These are phyloP conservation scores for Penicillium riverlandense DNA, from an alignment of 495 filamentous ascomycete species.

Conservation along the genomic window DNA sequence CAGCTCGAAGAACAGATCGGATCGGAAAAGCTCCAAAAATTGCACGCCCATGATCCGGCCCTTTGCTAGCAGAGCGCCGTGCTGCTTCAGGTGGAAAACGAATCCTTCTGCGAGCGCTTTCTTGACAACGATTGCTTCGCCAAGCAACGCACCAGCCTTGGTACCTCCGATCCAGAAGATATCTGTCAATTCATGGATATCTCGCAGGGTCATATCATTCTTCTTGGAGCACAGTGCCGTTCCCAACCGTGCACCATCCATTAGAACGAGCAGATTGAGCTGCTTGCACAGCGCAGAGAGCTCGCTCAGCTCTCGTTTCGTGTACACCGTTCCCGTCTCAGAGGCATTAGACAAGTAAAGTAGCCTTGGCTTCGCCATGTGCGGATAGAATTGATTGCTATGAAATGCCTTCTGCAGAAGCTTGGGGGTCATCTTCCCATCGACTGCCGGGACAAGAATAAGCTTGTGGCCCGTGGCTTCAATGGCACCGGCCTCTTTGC, in stretches of 20 bases:
- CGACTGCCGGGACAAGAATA: constrained; percentile 28
- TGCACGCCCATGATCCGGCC: constrained; percentile 35
- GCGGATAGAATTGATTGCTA: constrained; percentile 36
- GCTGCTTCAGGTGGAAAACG: constrained; percentile 37
- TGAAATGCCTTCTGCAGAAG: constrained; percentile 27
- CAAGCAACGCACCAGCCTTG: constrained; percentile 35
- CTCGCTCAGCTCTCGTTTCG: constrained; percentile 22
- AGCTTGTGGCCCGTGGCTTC: constrained; percentile 41
- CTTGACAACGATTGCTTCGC: constrained; percentile 36
- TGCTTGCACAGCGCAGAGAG: constrained; percentile 27
- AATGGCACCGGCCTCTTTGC: constrained; percentile 39
- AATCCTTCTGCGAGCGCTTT: constrained; percentile 31
- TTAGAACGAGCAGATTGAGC: constrained; percentile 26
- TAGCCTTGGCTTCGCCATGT: constrained; percentile 36
- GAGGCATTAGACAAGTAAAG: constrained; percentile 40
- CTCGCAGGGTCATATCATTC: constrained; percentile 27
- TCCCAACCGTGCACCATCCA: constrained; percentile 37
- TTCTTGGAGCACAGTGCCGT: constrained; percentile 26
- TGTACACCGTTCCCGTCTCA: constrained; percentile 36
- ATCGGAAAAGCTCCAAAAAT: constrained; percentile 34
- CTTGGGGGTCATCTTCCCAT: constrained; percentile 33
- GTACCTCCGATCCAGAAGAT: constrained; percentile 44
- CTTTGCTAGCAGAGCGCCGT: constrained; percentile 38
- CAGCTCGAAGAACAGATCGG: constrained; percentile 31
- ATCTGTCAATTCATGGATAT: constrained; percentile 31